Conservation (phyloP, 805 yeast species). For the Nakazawaea ambrosiae region DNA sequence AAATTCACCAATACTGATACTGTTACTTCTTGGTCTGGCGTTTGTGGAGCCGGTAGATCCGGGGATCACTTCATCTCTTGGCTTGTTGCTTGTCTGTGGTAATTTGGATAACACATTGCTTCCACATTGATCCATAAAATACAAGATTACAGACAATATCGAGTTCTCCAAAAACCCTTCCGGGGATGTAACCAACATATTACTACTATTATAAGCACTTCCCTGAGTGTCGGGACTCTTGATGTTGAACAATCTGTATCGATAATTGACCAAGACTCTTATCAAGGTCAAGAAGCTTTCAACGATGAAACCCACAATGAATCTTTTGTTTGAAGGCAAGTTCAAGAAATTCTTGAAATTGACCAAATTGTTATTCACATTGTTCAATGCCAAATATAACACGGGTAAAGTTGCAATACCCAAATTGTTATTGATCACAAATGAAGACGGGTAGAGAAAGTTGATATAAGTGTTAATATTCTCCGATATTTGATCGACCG, state of each 20-base stretch:
- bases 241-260: slow-evolving; percentile 18
- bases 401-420: slow-evolving; percentile 46
- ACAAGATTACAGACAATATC: slow-evolving; percentile 22
- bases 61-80: neutral
- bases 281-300: slow-evolving; percentile 40
- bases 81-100: neutral
- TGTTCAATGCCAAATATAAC: slow-evolving; percentile 28
- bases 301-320: slow-evolving; percentile 30
- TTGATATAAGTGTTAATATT: slow-evolving; percentile 17
- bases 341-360: slow-evolving; percentile 22
- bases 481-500: slow-evolving; percentile 16
- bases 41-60: too few species aligned
- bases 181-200: slow-evolving; percentile 12
- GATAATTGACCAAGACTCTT: slow-evolving; percentile 31
- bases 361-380: slow-evolving; percentile 20
- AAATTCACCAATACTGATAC: slow-evolving; percentile 16
- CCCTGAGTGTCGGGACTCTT: slow-evolving; percentile 15
- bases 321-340: slow-evolving; percentile 25
- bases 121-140: slow-evolving; percentile 22
- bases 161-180: slow-evolving; percentile 18
- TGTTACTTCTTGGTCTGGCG: slow-evolving; percentile 10
- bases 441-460: slow-evolving; percentile 18
- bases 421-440: slow-evolving; percentile 40
- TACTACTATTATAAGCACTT: slow-evolving; percentile 13
- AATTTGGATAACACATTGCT: slow-evolving; percentile 12